Evolutionary conservation across 371 early-diverging fungal species (phyloP).

Genomic region (Cokeromyces recurvatus): DNA sequence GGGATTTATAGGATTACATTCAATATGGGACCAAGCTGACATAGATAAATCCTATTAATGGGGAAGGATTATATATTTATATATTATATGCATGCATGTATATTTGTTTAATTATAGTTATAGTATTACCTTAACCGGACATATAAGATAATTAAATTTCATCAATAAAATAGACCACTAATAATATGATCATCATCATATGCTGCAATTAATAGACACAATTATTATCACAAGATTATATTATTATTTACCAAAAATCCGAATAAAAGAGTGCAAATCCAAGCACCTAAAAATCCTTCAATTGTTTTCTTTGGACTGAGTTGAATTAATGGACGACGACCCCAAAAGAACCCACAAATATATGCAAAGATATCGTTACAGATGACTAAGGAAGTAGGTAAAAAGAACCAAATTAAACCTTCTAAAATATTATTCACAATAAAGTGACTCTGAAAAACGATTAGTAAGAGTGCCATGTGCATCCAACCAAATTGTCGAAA

Average conservation of each 20-base stretch:
- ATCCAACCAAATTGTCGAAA: constrained; percentile 95
- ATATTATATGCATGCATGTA: background rate
- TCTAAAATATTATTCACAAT: constrained; percentile 96
- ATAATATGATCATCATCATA: constrained; percentile 8
- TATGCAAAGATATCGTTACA: constrained; percentile 99
- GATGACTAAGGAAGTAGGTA: constrained; percentile 92
- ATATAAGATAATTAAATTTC: constrained; percentile 80
- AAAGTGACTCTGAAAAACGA: constrained; percentile 88
- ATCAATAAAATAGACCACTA: constrained; percentile 40
- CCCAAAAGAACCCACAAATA: constrained; percentile 92
- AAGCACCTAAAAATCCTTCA: constrained; percentile 98
- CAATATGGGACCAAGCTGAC: constrained; percentile 41
- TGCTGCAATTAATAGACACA: background rate
- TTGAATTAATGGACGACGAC: constrained; percentile 90
- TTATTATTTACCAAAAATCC: constrained; percentile 65
- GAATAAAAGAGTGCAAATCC: constrained; percentile 82
- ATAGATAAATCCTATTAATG: constrained; percentile 40
- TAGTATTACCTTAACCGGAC: constrained; percentile 64
- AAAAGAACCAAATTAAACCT: constrained; percentile 95
- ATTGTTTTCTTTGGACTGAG: constrained; percentile 99
- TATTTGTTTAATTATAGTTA: too few relatives aligned
- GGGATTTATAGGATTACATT: constrained; percentile 43
- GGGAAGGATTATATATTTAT: too few relatives aligned
- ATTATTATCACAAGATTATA: background rate
- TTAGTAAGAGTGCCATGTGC: constrained; percentile 90